Conservation (phyloP, 345 rosid genomes). For the Salix exigua region DNA sequence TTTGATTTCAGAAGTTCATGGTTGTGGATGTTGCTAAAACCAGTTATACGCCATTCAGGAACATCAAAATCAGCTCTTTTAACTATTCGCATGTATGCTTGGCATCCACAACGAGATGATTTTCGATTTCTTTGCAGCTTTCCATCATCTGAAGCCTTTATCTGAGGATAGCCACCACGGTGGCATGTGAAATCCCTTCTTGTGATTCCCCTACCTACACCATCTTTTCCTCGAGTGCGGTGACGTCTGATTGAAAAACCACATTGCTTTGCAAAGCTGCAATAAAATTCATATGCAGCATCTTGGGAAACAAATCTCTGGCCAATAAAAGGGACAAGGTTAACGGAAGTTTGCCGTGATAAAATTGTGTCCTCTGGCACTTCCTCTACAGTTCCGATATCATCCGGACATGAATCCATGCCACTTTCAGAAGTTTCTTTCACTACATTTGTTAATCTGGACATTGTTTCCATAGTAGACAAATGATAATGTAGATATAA, state of each 20-base stretch:
- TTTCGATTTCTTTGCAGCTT: conserved; percentile 56
- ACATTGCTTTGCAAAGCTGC: conserved; percentile 61
- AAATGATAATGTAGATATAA: conserved; percentile 4
- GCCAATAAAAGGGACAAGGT: conserved; percentile 52
- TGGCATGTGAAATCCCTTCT: conserved; percentile 63
- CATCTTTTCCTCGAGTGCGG: conserved; percentile 59
- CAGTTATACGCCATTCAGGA: conserved; percentile 58
- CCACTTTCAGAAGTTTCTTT: conserved; percentile 49
- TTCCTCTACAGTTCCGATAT: conserved; percentile 39
- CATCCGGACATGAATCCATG: conserved; percentile 41
- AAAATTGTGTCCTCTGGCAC: conserved; percentile 43
- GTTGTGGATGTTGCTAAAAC: conserved; percentile 55
- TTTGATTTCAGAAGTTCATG: conserved; percentile 49
- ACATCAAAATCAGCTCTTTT: conserved; percentile 54
- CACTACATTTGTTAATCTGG: conserved; percentile 35
- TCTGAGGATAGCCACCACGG: conserved; percentile 54
- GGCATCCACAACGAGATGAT: conserved; percentile 59
- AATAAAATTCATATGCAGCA: conserved; percentile 60
- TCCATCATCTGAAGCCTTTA: conserved; percentile 48
- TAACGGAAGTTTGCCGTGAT: conserved; percentile 53
- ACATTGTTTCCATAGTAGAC: conserved; percentile 28
- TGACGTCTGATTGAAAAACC: conserved; percentile 63
- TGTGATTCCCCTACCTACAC: conserved; percentile 59
- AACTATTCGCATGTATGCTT: conserved; percentile 54
- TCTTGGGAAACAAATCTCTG: conserved; percentile 62